Conservation (phyloP, 2,329 filamentous ascomycete genomes). For the Aspergillus chevalieri region DNA sequence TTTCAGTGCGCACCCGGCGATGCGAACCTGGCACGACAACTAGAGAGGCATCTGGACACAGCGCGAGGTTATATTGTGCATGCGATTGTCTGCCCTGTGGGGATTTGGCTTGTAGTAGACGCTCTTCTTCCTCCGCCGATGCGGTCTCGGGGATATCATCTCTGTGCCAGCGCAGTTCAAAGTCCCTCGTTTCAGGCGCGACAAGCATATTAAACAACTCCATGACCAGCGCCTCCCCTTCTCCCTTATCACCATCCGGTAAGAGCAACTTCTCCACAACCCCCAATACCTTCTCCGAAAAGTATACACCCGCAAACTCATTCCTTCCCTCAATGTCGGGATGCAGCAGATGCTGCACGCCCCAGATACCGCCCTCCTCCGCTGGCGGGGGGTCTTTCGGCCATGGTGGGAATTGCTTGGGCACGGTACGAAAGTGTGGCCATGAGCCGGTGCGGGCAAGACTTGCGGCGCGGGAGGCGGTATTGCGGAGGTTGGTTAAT, state of each 20-base stretch:
- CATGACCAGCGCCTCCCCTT: constrained; percentile 66
- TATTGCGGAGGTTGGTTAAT: constrained; percentile 55
- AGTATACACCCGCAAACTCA: constrained; percentile 65
- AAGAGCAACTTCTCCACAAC: constrained; percentile 60
- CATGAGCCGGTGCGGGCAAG: constrained; percentile 65
- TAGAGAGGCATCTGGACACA: constrained; percentile 68
- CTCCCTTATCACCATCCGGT: constrained; percentile 28
- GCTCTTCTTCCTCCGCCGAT: constrained; percentile 59
- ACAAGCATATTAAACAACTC: constrained; percentile 85
- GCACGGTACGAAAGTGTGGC: constrained; percentile 76
- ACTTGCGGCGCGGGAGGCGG: constrained; percentile 52
- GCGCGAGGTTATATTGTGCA: constrained; percentile 80
- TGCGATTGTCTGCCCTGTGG: constrained; percentile 53
- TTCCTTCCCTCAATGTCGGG: constrained; percentile 59
- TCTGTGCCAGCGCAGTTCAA: constrained; percentile 75
- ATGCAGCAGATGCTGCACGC: constrained; percentile 78
- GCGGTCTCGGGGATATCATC: constrained; percentile 71
- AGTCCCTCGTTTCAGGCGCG: constrained; percentile 59
- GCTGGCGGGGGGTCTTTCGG: constrained; percentile 46
- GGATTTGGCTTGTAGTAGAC: constrained; percentile 49
- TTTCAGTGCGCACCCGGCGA: constrained; percentile 60
- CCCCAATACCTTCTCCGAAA: constrained; percentile 57
- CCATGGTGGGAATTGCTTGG: constrained; percentile 91
- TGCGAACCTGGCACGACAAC: constrained; percentile 76
- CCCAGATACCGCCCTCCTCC: constrained; percentile 67